Conservation (phyloP, 2,329 filamentous ascomycete species). For the Teratosphaeria gauchensis region DNA sequence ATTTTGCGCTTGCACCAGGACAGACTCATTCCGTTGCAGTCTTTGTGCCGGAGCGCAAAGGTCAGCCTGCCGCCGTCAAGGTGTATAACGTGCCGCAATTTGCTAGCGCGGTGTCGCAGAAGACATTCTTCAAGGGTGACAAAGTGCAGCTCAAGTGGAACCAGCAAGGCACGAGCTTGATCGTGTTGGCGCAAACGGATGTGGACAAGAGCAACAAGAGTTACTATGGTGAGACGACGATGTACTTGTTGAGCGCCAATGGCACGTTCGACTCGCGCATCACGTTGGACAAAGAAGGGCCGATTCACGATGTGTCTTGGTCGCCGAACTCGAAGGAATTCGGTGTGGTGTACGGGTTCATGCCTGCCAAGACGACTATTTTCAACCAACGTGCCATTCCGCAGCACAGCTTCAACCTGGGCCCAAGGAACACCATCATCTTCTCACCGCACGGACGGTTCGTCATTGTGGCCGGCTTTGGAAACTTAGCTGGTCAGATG, state of each 20-base stretch:
- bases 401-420: slow-evolving; percentile 76
- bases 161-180: slow-evolving; percentile 74
- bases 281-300: slow-evolving; percentile 76
- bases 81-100: slow-evolving; percentile 92
- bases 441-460: slow-evolving; percentile 94
- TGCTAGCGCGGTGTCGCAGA: slow-evolving; percentile 73
- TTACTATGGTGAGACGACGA: slow-evolving; percentile 96
- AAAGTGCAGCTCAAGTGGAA: slow-evolving; percentile 99
- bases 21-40: slow-evolving; percentile 87
- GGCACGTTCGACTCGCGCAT: slow-evolving; percentile 89
- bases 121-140: slow-evolving; percentile 98
- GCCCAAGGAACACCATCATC: slow-evolving; percentile 83
- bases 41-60: slow-evolving; percentile 88
- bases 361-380: slow-evolving; percentile 98
- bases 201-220: slow-evolving; percentile 98
- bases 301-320: slow-evolving; percentile 97
- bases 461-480: slow-evolving; percentile 88
- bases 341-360: slow-evolving; percentile 93
- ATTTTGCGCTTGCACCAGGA: slow-evolving; percentile 84
- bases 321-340: slow-evolving; percentile 97
- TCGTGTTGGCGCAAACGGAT: slow-evolving; percentile 94
- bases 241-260: slow-evolving; percentile 88
- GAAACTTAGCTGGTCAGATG: slow-evolving; percentile 94
- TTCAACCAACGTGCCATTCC: slow-evolving; percentile 83
- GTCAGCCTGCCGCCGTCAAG: slow-evolving; percentile 86